Base-by-base conservation (phyloP, 768 basidiomycete species). In the Mycena rebaudengoi region DNA sequence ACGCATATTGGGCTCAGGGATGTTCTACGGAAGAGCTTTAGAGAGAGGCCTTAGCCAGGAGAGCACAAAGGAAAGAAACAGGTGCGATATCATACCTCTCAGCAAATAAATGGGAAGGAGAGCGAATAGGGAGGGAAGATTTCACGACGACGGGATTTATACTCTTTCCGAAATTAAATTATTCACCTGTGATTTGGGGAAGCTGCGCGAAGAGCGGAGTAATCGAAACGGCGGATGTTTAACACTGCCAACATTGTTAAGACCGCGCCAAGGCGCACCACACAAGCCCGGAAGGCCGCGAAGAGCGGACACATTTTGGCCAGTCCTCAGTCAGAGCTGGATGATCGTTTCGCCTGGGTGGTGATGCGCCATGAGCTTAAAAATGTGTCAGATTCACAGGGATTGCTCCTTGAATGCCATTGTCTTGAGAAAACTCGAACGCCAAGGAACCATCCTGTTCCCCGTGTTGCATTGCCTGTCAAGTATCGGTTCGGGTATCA, bases 1-100 rank as follows among this genome's bases (percentile, higher is more conserved):
- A 46, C 53, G 53, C 55, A 57, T 57, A 54, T 54, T 54, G 40
- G 12, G 52, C 28, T 54, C 37, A 54, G 20, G 52, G 52, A 54
- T 8, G 52, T 52, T 37, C 52, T 54, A 54, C 7, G 51, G 37
- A 52, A 20, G 52, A 54, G 52, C 37, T 4, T 54, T 32, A 41
- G 40, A n/a, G n/a, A 54, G 52, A 52, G 51, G 37, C 51, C 18
- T 37, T 37, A 10, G 35, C 18, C 35, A 37, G 35, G 35, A 54
- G 52, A 43, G 5, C 40, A 16, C 43, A 43, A n/a, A n/a, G n/a
- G 52, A 40, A 54, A 54, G 40, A 54, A 30, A 43, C 37, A 54
- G 39, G 18, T 16, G 52, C 13, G 33, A 16, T 30, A 28, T 54
- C 40, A 30, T 54, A 54, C 52, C 28, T 54, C 28, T 41, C 28